A percentile compares a stretch with the other conserved stretches of the same genome.
phyloP scores from a whole-genome alignment of 768 basidiomycete species.

The Suillus americanus region DNA sequence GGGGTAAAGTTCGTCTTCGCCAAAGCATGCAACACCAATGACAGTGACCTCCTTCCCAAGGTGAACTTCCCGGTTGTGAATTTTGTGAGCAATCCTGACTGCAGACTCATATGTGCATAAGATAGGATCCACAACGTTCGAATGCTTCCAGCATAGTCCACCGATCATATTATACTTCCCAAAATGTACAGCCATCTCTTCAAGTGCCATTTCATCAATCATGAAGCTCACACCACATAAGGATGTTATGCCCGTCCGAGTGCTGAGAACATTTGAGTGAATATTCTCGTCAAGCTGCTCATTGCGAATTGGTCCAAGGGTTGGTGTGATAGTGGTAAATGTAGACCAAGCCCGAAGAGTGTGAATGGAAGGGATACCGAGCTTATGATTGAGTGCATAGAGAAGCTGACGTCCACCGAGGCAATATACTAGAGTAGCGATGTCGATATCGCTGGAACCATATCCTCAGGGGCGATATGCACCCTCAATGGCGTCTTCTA shows the following conservation, averaged over 20 bases:
- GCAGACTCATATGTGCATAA: constrained; percentile 6
- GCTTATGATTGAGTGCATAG: constrained; percentile 13
- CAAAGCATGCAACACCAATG: constrained; percentile 7
- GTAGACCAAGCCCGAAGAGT: constrained; percentile 8
- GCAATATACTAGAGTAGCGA: constrained; percentile 8
- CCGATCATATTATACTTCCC: constrained; percentile 6
- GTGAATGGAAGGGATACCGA: constrained; percentile 13
- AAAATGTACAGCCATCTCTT: constrained; percentile 11
- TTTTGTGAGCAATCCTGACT: background rate
- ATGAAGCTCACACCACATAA: constrained; percentile 7
- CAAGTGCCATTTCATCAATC: constrained; percentile 16
- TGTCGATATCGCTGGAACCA: constrained; percentile 3
- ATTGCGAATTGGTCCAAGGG: background rate
- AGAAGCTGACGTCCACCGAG: constrained; percentile 14
- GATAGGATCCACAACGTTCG: background rate
- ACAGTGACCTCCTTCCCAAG: constrained; percentile 16
- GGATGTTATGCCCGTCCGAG: too few relatives aligned
- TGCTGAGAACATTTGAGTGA: background rate
- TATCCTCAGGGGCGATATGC: background rate
- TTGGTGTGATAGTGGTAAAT: constrained; percentile 11
- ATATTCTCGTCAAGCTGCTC: background rate
- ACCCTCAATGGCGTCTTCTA: constrained; percentile 10
- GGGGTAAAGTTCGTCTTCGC: constrained; percentile 7
- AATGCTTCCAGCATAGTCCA: constrained; percentile 15
- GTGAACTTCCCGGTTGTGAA: background rate